Conservation (phyloP, 2,329 filamentous ascomycete genomes). For the Neopestalotiopsis sp. region DNA sequence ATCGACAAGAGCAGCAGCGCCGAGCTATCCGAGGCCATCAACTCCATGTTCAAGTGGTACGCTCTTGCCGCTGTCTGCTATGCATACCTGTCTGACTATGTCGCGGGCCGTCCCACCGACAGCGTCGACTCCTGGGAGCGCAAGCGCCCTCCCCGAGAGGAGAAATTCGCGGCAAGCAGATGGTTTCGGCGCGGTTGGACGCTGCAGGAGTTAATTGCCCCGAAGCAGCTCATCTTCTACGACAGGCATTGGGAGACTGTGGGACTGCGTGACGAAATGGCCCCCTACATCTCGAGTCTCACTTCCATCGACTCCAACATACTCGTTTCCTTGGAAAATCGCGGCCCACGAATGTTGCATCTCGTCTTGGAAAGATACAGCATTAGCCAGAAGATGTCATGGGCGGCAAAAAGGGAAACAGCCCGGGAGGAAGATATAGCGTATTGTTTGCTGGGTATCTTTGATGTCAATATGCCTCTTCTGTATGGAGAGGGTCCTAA, state of each 20-base stretch:
- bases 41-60: slow-evolving; percentile 13
- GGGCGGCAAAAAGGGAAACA: not conserved
- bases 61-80: not conserved
- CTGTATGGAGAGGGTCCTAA: slow-evolving; percentile 6
- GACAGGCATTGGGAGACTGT: slow-evolving; percentile 1
- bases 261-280: not conserved
- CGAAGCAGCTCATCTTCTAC: slow-evolving; percentile 14
- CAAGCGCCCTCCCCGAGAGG: not conserved
- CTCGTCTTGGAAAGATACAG: not conserved
- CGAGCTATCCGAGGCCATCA: slow-evolving; percentile 8
- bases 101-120: not conserved
- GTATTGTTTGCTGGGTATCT: not conserved
- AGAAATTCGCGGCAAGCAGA: not conserved
- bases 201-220: slow-evolving; percentile 15
- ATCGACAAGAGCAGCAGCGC: slow-evolving; percentile 10
- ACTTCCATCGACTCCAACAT: not conserved
- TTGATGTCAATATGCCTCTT: slow-evolving; percentile 4
- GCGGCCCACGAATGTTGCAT: not conserved
- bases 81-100: not conserved
- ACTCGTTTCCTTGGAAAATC: not conserved
- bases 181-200: slow-evolving; percentile 8
- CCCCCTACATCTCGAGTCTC: not conserved
- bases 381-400: slow-evolving; percentile 2
- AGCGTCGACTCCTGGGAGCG: not conserved
- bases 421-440: not conserved